Percentiles rank a stretch among this genome's conserved stretches.
Evolutionary conservation across 2,329 filamentous ascomycete species (phyloP).

Genomic region (Penicillium sp.): DNA sequence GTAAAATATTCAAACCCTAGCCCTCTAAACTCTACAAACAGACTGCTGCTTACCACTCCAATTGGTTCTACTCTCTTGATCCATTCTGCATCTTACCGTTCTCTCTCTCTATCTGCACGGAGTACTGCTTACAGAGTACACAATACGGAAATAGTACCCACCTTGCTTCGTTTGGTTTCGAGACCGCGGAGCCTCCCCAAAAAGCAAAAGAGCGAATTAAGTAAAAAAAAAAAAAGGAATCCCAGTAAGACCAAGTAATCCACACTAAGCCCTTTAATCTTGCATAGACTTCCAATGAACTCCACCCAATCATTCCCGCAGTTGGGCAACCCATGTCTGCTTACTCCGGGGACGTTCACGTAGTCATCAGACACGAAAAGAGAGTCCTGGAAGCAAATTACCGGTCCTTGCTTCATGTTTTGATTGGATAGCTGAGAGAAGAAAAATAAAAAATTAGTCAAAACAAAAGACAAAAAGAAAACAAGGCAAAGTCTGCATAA

Average conservation of each 20-base stretch:
- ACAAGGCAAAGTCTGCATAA: background rate
- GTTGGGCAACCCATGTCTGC: background rate
- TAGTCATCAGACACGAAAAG: background rate
- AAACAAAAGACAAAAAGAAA: background rate
- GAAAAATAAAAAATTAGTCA: background rate
- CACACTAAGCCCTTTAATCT: conserved; percentile 3
- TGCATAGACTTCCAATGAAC: background rate
- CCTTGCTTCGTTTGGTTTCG: conserved; percentile 6
- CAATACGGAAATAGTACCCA: background rate
- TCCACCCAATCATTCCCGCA: background rate
- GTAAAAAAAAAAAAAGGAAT: background rate
- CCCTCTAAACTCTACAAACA: conserved; percentile 4
- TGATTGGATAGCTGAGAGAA: background rate
- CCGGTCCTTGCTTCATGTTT: background rate
- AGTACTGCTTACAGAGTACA: background rate
- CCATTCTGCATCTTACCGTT: conserved; percentile 13
- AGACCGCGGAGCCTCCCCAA: conserved; percentile 3
- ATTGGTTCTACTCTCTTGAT: conserved; percentile 4
- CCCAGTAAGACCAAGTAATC: background rate
- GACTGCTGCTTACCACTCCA: background rate
- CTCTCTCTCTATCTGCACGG: background rate
- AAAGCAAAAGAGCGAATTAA: too few relatives aligned
- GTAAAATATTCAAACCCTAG: too few relatives aligned
- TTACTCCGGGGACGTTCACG: background rate
- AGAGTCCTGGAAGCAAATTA: background rate